A percentile compares a stretch with the other conserved stretches of the same genome.
Evolutionary conservation across 257 asterid species (phyloP).

Genomic region (Nicotiana sylvestris): DNA sequence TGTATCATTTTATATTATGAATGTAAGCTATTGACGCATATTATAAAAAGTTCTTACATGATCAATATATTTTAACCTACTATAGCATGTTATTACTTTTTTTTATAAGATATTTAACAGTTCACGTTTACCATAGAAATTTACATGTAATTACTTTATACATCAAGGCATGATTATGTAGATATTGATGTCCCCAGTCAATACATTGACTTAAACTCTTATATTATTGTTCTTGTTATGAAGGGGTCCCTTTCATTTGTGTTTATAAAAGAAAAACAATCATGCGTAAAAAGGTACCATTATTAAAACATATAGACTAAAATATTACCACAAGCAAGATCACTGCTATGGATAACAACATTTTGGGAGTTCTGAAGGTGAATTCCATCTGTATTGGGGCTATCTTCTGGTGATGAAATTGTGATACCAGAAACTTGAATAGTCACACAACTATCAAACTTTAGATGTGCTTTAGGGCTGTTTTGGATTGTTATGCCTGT

Average conservation of each 20-base stretch:
- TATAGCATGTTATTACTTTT: not conserved
- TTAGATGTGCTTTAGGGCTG: slow-evolving; percentile 48
- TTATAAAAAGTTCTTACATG: too few species aligned
- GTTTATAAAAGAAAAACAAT: not conserved
- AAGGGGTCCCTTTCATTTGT: not conserved
- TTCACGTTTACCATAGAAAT: too few species aligned
- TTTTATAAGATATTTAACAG: not conserved
- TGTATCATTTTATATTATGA: too few species aligned
- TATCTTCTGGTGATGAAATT: slow-evolving; percentile 44
- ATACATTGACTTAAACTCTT: too few species aligned
- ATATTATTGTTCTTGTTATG: too few species aligned
- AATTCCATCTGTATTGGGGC: slow-evolving; percentile 67
- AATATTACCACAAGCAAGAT: slow-evolving; percentile 48
- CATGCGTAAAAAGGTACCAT: too few species aligned
- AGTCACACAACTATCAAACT: slow-evolving; percentile 35
- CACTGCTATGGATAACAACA: slow-evolving; percentile 29
- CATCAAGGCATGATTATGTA: too few species aligned
- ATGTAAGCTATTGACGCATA: too few species aligned
- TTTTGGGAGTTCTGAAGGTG: slow-evolving; percentile 44
- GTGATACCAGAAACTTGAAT: slow-evolving; percentile 36
- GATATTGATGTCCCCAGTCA: too few species aligned
- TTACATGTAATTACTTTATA: too few species aligned
- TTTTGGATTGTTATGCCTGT: slow-evolving; percentile 44
- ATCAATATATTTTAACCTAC: not conserved
- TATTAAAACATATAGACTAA: not conserved